Evolutionary conservation across 768 basidiomycete genomes (phyloP).

Genomic region (Baorangia bicolor): DNA sequence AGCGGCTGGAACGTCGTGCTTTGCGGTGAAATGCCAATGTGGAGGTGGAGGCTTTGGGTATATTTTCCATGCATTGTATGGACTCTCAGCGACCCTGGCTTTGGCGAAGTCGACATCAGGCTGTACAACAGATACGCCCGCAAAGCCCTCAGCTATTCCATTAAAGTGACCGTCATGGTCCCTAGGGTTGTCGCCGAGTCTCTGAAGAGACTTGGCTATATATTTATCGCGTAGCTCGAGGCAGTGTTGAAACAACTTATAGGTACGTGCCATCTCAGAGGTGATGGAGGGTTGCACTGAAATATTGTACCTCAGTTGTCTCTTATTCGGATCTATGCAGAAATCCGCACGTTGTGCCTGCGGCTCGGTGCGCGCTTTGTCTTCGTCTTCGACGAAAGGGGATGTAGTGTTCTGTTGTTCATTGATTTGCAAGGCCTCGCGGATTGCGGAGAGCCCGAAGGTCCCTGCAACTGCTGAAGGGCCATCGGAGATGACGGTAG

Average conservation of each 20-base stretch:
- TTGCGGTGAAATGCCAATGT: constrained; percentile 87
- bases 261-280: constrained; percentile 54
- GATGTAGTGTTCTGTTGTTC: constrained; percentile 12
- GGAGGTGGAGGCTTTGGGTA: constrained; percentile 93
- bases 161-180: constrained; percentile 83
- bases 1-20: constrained; percentile 44
- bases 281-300: constrained; percentile 26
- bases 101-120: constrained; percentile 51
- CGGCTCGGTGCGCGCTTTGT: constrained; percentile 32
- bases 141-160: constrained; percentile 60
- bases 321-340: background rate
- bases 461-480: constrained; percentile 37
- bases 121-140: constrained; percentile 65
- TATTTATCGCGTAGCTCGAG: constrained; percentile 95
- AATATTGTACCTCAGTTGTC: constrained; percentile 3
- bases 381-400: constrained; percentile 37
- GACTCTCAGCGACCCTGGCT: constrained; percentile 26
- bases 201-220: constrained; percentile 81
- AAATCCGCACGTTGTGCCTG: constrained; percentile 33
- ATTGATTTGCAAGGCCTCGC: constrained; percentile 24
- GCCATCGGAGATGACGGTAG: constrained; percentile 22
- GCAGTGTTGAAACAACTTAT: constrained; percentile 77
- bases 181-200: constrained; percentile 91
- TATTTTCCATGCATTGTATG: constrained; percentile 72
- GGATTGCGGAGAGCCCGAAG: constrained; percentile 40